Evolutionary conservation across 345 rosid genomes (phyloP), one percentile per base, ranked within the genome.

Genomic region (Brassica rapa): DNA sequence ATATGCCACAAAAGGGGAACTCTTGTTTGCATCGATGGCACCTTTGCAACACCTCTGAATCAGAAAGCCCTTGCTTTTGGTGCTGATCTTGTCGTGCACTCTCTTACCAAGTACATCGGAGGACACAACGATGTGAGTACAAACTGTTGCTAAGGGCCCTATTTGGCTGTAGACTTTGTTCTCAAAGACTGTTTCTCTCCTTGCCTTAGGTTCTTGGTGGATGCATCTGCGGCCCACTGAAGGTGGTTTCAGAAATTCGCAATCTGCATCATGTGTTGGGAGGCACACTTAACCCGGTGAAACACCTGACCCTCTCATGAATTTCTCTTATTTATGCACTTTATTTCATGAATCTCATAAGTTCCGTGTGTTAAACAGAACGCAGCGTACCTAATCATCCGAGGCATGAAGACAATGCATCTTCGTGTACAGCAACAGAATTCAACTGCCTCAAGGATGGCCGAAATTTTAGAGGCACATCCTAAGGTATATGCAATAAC

Each of bases 331-430:
- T 4, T 15, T 15, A 46, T 53, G 66, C 14, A 35, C 33, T 56
- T 59, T 29, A 9, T 62, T 24, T 71, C 76, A 33, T 19, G 24
- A 73, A 63, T 62, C 73, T 73, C 70, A 66, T 11, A 15, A 33
- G 25, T 46, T 49, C 15, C 9, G 8, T 49, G 15, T 67, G 76
- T 82, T 59, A 24, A 53, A 81, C 86, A 93, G 99, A 90, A 90
- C 77, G 99, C 99, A 60, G 91, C 98, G 1, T 95, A 91, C 81
- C 88, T 93, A 85, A 83, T 95, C 68, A 91, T 91, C 80, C 95
- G 97, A 79, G 99, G 99, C 91, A 93, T 95, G 97, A 95, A 95
- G 93, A 95, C 99, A 43, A 80, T 95, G 89, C 92, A 95, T 87
- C 99, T 95, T 87, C 98, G 97, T 87, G 94, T 95, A 87, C 88